phyloP scores from a whole-genome alignment of 2,329 filamentous ascomycete species.

The Arthrobotrys sphaeroides region DNA sequence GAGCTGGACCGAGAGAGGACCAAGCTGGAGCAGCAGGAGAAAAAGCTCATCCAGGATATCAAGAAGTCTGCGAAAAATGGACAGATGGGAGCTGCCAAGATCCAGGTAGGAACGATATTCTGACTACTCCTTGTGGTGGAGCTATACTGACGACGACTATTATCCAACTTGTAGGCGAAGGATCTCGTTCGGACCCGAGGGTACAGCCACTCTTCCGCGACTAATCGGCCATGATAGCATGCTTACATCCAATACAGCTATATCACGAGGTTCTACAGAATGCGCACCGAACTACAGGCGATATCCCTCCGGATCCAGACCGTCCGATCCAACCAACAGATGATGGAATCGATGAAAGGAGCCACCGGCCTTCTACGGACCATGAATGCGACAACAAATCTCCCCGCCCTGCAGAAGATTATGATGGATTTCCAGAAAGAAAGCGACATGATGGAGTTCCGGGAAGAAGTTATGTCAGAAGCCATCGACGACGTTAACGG shows the following conservation, averaged over 20 bases:
- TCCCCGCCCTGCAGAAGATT: conserved; percentile 92
- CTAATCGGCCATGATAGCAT: neutral
- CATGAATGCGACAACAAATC: conserved; percentile 98
- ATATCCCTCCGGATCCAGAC: conserved; percentile 96
- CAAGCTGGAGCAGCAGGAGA: conserved; percentile 98
- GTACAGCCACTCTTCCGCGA: conserved; percentile 61
- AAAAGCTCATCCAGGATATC: conserved; percentile 93
- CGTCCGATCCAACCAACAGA: conserved; percentile 97
- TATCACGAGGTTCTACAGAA: conserved; percentile 97
- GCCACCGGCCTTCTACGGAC: conserved; percentile 90
- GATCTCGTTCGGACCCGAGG: conserved; percentile 90
- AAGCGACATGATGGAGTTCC: conserved; percentile 99
- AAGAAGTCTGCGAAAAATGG: conserved; percentile 98
- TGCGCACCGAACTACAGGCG: conserved; percentile 96
- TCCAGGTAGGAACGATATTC: conserved; percentile 69
- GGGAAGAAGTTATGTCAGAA: conserved; percentile 99
- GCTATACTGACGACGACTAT: too few species aligned
- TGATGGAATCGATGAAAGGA: conserved; percentile 99
- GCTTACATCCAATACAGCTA: conserved; percentile 69
- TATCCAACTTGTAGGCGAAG: conserved; percentile 72
- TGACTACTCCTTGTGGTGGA: too few species aligned
- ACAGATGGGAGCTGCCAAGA: conserved; percentile 97
- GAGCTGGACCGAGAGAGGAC: conserved; percentile 93
- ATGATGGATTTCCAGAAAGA: conserved; percentile 99
- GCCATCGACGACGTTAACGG: conserved; percentile 97